Conservation (phyloP, 2,329 filamentous ascomycete species). For the Alternaria brassicae region DNA sequence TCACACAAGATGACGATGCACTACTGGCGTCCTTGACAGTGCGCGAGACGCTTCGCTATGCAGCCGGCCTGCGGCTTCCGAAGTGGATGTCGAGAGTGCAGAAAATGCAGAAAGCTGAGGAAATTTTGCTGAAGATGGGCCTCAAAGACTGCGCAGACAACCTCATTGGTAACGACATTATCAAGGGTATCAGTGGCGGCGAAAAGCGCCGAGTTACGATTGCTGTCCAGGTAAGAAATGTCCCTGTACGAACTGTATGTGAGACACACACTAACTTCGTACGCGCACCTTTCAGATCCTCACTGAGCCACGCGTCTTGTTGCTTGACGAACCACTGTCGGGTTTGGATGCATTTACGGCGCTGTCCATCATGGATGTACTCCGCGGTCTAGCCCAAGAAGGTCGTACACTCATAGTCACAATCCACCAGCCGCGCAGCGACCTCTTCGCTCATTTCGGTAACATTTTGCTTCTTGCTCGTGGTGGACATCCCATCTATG, state of each 20-base stretch:
- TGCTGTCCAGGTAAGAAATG: conserved; percentile 64
- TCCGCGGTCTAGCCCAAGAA: conserved; percentile 73
- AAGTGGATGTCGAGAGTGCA: conserved; percentile 73
- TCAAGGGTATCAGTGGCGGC: conserved; percentile 81
- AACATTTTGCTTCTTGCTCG: conserved; percentile 74
- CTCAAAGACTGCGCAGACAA: conserved; percentile 81
- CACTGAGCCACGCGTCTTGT: conserved; percentile 73
- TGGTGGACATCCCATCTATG: conserved; percentile 72
- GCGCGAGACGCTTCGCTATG: conserved; percentile 71
- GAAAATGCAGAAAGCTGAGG: conserved; percentile 72
- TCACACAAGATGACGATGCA: conserved; percentile 80
- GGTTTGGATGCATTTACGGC: conserved; percentile 81
- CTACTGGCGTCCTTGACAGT: conserved; percentile 77
- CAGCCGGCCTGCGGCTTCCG: conserved; percentile 74
- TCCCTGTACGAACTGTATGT: no score
- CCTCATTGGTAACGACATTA: conserved; percentile 72
- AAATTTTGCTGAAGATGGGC: conserved; percentile 76
- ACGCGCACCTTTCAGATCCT: conserved; percentile 63
- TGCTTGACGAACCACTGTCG: conserved; percentile 79
- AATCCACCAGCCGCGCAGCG: conserved; percentile 78
- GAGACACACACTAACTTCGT: no score
- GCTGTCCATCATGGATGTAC: conserved; percentile 72
- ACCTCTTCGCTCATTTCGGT: conserved; percentile 74
- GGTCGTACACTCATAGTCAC: conserved; percentile 78
- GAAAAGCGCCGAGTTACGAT: conserved; percentile 81